A percentile compares a stretch with the other conserved stretches of the same genome.
Evolutionary conservation across 2,329 filamentous ascomycete genomes (phyloP).

Genomic region (Nothophoma quercina): DNA sequence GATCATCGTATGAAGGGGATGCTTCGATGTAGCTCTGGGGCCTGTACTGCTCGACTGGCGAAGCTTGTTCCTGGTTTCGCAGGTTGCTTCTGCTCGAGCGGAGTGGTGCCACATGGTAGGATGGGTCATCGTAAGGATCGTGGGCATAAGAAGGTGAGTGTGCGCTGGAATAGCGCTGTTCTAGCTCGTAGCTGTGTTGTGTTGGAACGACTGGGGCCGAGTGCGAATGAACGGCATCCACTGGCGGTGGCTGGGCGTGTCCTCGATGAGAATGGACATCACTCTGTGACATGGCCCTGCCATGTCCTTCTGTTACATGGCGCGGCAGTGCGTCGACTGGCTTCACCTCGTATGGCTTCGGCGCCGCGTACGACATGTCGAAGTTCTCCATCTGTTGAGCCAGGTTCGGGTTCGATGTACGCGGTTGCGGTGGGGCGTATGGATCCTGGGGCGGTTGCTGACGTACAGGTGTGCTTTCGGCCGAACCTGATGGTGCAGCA

Average conservation of each 20-base stretch:
- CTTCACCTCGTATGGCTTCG: constrained; percentile 48
- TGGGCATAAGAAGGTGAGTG: constrained; percentile 26
- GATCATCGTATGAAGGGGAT: constrained; percentile 49
- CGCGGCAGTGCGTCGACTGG: constrained; percentile 39
- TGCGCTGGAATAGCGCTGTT: constrained; percentile 18
- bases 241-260: constrained; percentile 33
- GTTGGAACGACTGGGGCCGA: constrained; percentile 55
- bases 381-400: constrained; percentile 32
- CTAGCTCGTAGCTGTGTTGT: constrained; percentile 34
- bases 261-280: constrained; percentile 34
- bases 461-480: constrained; percentile 36
- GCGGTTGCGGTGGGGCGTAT: constrained; percentile 36
- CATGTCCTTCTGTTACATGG: constrained; percentile 26
- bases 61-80: constrained; percentile 31
- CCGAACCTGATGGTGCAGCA: constrained; percentile 28
- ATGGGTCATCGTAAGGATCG: constrained; percentile 38
- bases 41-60: constrained; percentile 43
- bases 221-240: constrained; percentile 52
- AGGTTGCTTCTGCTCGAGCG: constrained; percentile 39
- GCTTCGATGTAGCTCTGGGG: constrained; percentile 43
- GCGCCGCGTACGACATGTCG: constrained; percentile 48
- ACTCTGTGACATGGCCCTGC: constrained; percentile 39
- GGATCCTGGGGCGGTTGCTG: constrained; percentile 31
- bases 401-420: constrained; percentile 31
- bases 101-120: constrained; percentile 46